A percentile compares a stretch with the other conserved stretches of the same genome.
Conservation (phyloP, 225 moss, liverwort and hornwort species). For the Straminergon stramineum region DNA sequence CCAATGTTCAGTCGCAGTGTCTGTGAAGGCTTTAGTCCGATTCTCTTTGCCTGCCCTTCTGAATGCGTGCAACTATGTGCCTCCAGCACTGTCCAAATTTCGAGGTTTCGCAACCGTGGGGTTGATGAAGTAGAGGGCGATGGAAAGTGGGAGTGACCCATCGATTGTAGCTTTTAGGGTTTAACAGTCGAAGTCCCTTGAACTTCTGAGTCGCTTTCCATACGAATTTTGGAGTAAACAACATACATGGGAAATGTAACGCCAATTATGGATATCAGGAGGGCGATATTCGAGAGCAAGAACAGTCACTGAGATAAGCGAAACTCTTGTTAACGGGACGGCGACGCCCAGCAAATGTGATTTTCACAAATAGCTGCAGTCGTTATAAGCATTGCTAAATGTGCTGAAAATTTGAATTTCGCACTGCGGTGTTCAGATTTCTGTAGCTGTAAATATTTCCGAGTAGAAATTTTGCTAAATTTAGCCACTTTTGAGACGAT, state of each 20-base stretch:
- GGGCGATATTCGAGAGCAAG: neutral
- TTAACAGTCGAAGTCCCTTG: neutral
- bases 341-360: neutral
- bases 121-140: neutral
- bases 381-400: neutral
- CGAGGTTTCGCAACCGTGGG: neutral
- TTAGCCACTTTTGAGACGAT: neutral
- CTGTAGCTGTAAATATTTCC: neutral
- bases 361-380: neutral
- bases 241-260: neutral
- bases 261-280: neutral
- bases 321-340: neutral
- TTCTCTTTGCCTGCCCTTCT: neutral
- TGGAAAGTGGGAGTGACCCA: neutral
- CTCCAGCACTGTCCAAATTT: neutral
- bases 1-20: neutral
- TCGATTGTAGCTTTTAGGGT: slow-evolving; percentile 2
- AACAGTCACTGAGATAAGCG: neutral
- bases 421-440: neutral
- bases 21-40: neutral
- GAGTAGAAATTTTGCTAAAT: neutral
- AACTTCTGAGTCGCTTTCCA: neutral
- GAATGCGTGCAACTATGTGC: neutral
- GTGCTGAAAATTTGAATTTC: neutral
- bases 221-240: neutral